These are phyloP conservation scores for Aureobasidium sp. DNA, from an alignment of 2,329 filamentous ascomycete genomes.

Conservation along the genomic window DNA sequence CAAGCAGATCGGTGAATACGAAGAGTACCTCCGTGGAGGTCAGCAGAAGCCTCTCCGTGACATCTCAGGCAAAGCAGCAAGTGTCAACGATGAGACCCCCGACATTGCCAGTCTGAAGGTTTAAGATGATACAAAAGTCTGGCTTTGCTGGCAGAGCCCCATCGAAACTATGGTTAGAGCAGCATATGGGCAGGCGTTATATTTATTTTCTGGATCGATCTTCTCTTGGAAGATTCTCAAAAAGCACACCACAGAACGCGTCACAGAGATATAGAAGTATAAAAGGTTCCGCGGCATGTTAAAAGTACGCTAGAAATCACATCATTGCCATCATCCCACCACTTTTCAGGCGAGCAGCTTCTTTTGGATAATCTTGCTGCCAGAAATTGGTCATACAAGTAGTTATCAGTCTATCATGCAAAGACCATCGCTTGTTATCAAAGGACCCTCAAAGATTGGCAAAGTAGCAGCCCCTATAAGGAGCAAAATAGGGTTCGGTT, in stretches of 20 bases:
- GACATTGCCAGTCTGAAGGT: slow-evolving; percentile 18
- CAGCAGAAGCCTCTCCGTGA: slow-evolving; percentile 24
- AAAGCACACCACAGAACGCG: not conserved
- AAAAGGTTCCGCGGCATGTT: not conserved
- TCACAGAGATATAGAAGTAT: not conserved
- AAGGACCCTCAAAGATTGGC: too few relatives aligned
- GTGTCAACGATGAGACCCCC: slow-evolving; percentile 15
- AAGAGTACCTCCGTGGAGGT: slow-evolving; percentile 78
- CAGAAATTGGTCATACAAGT: too few relatives aligned
- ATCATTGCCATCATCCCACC: not conserved
- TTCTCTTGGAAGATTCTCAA: not conserved
- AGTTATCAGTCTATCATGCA: too few relatives aligned
- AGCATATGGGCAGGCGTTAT: slow-evolving; percentile 7
- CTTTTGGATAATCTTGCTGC: too few relatives aligned
- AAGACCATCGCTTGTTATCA: too few relatives aligned
- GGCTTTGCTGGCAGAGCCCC: slow-evolving; percentile 9
- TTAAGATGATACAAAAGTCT: not conserved
- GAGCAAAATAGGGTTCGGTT: not conserved
- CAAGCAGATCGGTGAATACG: slow-evolving; percentile 74
- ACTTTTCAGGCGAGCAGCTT: not conserved
- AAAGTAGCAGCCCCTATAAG: not conserved
- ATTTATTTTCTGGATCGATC: not conserved
- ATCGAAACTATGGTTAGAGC: not conserved
- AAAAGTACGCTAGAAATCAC: not conserved
- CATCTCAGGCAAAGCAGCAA: slow-evolving; percentile 14